Evolutionary conservation across 345 rosid species (phyloP), one percentile per base, ranked within the genome.

Genomic region (Euphorbia lathyris): DNA sequence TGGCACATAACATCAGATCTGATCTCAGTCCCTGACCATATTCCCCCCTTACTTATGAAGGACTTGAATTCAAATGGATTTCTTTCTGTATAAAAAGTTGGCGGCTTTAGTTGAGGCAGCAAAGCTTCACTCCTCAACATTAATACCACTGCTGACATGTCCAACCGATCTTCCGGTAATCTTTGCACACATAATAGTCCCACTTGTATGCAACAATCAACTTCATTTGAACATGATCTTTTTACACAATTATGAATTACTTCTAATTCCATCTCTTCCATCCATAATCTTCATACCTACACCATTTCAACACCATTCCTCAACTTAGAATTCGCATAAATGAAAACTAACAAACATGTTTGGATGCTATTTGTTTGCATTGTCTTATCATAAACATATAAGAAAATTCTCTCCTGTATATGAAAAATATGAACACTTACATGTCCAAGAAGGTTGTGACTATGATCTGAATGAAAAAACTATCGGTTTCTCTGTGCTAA

Each of bases 101-200:
- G 86, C 69, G 77, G 73, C 52, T 79, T 79, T 1, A 83, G 86
- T 0, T 68, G 47, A 1, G 81, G 84, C 80, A 83, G 50, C 11
- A n/a, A 30, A 62, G 16, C 65, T 23, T 85, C 82, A 7, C 86
- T 74, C 1, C 82, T 73, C 70, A 85, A 60, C 86, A 83, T 83
- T 63, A 85, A 74, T n/a, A 76, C 75, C 47, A 79, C 85, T 0
- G 78, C 50, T 17, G 81, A 45, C 84, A 85, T 79, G 65, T 52
- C 76, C 17, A 85, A 85, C 71, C 86, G 76, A 63, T 81, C 81
- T 45, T 79, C 79, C 0, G 79, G 86, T 61, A 25, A 51, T 1
- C 76, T 83, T 25, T 85, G 86, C 47, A 85, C 81, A 13, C 89
- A 79, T 14, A 83, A 59, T 22, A 85, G 76, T 38, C 85, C 66